Percentiles rank a stretch among this genome's conserved stretches.
Conservation (phyloP, 1,284 basidiomycete species). For the Apiotrichum porosum region DNA sequence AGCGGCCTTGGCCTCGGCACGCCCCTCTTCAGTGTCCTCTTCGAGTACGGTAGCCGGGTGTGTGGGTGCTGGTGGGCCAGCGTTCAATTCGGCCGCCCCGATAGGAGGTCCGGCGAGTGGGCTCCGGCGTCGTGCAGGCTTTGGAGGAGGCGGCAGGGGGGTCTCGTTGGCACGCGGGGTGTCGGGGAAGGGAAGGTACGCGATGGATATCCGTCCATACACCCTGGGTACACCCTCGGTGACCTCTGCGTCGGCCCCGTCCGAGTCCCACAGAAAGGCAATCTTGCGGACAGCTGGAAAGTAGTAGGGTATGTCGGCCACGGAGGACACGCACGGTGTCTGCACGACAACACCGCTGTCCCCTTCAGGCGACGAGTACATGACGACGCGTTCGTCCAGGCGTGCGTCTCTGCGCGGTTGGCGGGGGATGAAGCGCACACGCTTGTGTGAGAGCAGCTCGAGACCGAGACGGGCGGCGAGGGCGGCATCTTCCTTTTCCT, state of each 20-base stretch:
- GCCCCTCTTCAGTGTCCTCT: conserved; percentile 5
- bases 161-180: conserved; percentile 5
- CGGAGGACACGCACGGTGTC: conserved; percentile 26
- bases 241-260: conserved; percentile 3
- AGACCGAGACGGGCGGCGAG: conserved; percentile 13
- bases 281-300: conserved; percentile 42
- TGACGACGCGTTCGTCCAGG: conserved; percentile 28
- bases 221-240: background rate
- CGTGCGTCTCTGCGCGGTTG: conserved; percentile 38
- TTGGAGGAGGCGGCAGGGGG: conserved; percentile 8
- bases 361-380: conserved; percentile 2
- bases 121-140: conserved; percentile 23
- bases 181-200: conserved; percentile 30
- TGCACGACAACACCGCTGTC: conserved; percentile 32
- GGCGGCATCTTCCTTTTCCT: conserved; percentile 6
- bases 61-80: background rate
- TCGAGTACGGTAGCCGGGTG: conserved; percentile 16
- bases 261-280: conserved; percentile 34
- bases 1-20: conserved; percentile 7
- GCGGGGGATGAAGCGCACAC: conserved; percentile 38
- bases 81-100: background rate
- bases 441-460: conserved; percentile 26
- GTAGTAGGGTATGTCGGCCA: conserved; percentile 42
- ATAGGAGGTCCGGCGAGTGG: conserved; percentile 27
- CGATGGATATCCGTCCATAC: conserved; percentile 22